A percentile compares a stretch with the other conserved stretches of the same genome.
These are phyloP conservation scores for Elongisporangium anandrum DNA, from an alignment of 352 stramenopile species.

Conservation along the genomic window DNA sequence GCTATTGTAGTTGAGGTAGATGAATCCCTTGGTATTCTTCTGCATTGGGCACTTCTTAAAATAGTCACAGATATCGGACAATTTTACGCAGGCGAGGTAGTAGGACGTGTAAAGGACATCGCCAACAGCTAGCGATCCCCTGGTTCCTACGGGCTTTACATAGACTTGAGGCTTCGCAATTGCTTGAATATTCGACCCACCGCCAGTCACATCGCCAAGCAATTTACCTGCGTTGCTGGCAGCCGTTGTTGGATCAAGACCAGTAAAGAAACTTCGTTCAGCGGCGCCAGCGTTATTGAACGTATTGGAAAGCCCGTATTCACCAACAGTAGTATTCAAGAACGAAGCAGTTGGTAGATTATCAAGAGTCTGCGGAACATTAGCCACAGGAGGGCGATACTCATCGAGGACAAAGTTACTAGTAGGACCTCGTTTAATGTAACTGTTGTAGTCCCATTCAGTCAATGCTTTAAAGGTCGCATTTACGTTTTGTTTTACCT, in stretches of 20 bases:
- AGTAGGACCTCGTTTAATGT: neutral
- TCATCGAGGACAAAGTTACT: neutral
- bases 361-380: neutral
- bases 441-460: neutral
- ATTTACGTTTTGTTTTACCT: neutral
- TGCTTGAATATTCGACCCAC: conserved; percentile 10
- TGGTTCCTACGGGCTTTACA: no score
- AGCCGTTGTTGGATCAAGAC: no score
- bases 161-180: conserved; percentile 7
- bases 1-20: conserved; percentile 13
- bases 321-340: conserved; percentile 4
- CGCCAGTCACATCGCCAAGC: conserved; percentile 11
- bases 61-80: conserved; percentile 9
- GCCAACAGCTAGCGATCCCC: no score
- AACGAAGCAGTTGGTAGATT: conserved; percentile 2
- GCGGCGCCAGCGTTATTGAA: conserved; percentile 6
- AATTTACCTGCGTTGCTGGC: conserved; percentile 12
- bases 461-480: neutral
- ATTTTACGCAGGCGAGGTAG: conserved; percentile 5
- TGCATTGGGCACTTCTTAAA: conserved; percentile 13
- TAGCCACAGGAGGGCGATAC: neutral
- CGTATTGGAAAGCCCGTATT: conserved; percentile 8
- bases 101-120: conserved; percentile 4
- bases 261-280: conserved; percentile 6
- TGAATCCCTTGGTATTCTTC: conserved; percentile 6